Evolutionary conservation across 1,284 basidiomycete species (phyloP).

Genomic region (Tilletia caries): DNA sequence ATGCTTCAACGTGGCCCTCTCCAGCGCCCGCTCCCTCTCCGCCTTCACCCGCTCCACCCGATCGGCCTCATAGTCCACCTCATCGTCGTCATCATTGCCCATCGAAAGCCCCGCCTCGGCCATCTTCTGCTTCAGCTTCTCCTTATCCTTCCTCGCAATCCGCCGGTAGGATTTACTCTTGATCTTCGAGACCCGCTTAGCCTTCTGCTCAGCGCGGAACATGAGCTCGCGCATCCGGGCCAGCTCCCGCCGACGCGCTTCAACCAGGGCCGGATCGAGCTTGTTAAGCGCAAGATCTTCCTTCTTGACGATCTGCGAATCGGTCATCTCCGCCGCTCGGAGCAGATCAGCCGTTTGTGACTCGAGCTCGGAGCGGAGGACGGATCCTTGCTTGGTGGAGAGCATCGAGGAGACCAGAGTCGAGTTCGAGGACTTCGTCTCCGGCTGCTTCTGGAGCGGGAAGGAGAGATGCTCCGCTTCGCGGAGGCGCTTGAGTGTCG

Average conservation of each 20-base stretch:
- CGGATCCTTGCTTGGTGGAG: neutral
- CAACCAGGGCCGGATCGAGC: slow-evolving; percentile 77
- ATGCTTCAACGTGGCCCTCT: slow-evolving; percentile 52
- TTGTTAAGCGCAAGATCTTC: slow-evolving; percentile 79
- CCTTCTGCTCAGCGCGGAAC: slow-evolving; percentile 88
- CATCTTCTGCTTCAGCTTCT: slow-evolving; percentile 58
- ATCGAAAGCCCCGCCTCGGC: slow-evolving; percentile 33
- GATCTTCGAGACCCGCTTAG: slow-evolving; percentile 87
- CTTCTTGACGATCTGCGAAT: slow-evolving; percentile 70
- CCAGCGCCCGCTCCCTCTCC: slow-evolving; percentile 62
- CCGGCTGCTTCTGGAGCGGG: slow-evolving; percentile 66
- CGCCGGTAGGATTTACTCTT: slow-evolving; percentile 91
- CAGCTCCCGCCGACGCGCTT: slow-evolving; percentile 73
- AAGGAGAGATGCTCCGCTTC: slow-evolving; percentile 88
- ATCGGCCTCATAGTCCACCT: slow-evolving; percentile 43
- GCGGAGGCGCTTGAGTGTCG: slow-evolving; percentile 63
- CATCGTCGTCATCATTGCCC: slow-evolving; percentile 38
- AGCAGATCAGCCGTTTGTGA: slow-evolving; percentile 49
- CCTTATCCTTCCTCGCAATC: slow-evolving; percentile 74
- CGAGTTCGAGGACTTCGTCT: slow-evolving; percentile 56
- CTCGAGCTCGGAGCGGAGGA: slow-evolving; percentile 18
- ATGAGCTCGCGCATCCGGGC: slow-evolving; percentile 85
- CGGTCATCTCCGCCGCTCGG: slow-evolving; percentile 48
- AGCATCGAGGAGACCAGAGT: slow-evolving; percentile 1
- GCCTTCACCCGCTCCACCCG: slow-evolving; percentile 63